Percentiles rank a stretch among this genome's conserved stretches.
Conservation (phyloP, 225 moss, liverwort and hornwort genomes). For the Straminergon stramineum region DNA sequence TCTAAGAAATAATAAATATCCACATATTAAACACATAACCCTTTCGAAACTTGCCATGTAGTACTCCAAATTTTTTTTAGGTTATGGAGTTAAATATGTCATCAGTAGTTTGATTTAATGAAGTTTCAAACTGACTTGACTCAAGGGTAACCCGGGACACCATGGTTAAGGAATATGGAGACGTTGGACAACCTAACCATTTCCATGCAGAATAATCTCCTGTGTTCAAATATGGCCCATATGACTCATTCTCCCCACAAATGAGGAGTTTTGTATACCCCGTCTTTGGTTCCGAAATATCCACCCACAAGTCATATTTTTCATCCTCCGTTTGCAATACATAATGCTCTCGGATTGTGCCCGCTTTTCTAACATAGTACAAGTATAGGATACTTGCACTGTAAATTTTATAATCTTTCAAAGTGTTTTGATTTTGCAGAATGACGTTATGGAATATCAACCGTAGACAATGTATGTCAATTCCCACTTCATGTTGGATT, state of each 20-base stretch:
- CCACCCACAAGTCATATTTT: not conserved
- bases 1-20: not conserved
- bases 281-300: not conserved
- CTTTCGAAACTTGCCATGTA: not conserved
- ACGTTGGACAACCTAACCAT: not conserved
- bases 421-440: not conserved
- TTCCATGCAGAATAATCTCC: not conserved
- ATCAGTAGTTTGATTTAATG: not conserved
- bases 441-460: not conserved
- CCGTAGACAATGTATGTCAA: not conserved
- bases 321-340: accelerated
- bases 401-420: accelerated
- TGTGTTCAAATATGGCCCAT: no score
- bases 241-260: no score
- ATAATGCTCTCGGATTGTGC: not conserved
- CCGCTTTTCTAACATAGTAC: accelerated
- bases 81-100: not conserved
- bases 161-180: not conserved
- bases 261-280: not conserved
- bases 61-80: not conserved
- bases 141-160: not conserved
- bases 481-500: not conserved
- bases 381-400: not conserved
- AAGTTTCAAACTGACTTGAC: not conserved
- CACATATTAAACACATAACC: not conserved